Evolutionary conservation across 495 filamentous ascomycete species (phyloP).

Genomic region (Aspergillus incahuasiensis): DNA sequence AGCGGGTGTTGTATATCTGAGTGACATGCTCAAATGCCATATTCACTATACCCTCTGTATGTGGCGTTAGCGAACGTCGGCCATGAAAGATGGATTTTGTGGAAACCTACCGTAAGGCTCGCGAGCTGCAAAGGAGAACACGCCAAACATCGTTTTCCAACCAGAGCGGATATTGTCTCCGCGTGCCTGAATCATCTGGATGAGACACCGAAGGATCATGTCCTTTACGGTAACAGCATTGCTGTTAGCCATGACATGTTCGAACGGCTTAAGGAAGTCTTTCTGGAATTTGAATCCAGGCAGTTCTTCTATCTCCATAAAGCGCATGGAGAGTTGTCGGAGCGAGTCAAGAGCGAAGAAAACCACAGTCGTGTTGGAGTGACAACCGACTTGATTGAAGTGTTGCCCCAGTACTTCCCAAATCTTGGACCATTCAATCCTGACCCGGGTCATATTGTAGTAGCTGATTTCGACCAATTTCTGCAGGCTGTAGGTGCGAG

Average conservation of each 20-base stretch:
- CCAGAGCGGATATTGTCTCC: slow-evolving; percentile 95
- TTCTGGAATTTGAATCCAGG: slow-evolving; percentile 99
- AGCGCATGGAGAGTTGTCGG: slow-evolving; percentile 93
- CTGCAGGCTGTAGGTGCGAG: slow-evolving; percentile 92
- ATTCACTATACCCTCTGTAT: slow-evolving; percentile 83
- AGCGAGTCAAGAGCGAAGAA: slow-evolving; percentile 96
- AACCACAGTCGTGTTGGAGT: slow-evolving; percentile 89
- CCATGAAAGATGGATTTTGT: not conserved
- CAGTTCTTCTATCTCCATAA: slow-evolving; percentile 96
- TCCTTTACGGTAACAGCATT: slow-evolving; percentile 89
- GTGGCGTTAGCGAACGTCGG: not conserved
- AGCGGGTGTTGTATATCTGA: slow-evolving; percentile 97
- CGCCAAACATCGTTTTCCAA: slow-evolving; percentile 99
- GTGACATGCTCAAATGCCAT: slow-evolving; percentile 94
- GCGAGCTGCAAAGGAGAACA: slow-evolving; percentile 90
- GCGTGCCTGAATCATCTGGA: slow-evolving; percentile 97
- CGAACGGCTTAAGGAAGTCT: slow-evolving; percentile 96
- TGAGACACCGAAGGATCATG: slow-evolving; percentile 93
- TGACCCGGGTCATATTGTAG: slow-evolving; percentile 98
- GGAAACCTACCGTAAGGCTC: slow-evolving; percentile 69
- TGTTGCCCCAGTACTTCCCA: slow-evolving; percentile 95
- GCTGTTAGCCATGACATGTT: slow-evolving; percentile 94
- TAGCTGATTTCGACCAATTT: slow-evolving; percentile 98
- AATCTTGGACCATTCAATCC: slow-evolving; percentile 97
- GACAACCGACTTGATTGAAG: slow-evolving; percentile 96